These are phyloP conservation scores for Bolboschoenoplectus hybrid DNA, from an alignment of 202 grass and related monocot species.

Conservation along the genomic window DNA sequence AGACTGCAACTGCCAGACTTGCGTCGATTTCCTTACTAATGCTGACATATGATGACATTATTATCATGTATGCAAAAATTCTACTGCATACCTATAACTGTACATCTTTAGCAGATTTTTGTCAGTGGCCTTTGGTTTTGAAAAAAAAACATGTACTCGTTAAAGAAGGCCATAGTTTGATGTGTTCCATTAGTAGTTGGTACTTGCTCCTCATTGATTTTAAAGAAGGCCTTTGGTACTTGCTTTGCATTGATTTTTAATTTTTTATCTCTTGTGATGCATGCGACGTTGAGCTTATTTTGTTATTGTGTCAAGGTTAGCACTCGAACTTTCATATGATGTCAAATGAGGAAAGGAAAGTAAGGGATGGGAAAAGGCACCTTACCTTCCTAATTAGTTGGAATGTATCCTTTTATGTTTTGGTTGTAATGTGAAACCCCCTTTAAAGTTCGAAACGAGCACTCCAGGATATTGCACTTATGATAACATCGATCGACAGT, in stretches of 20 bases:
- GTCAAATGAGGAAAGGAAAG: neutral
- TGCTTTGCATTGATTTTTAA: neutral
- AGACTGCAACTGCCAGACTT: conserved; percentile 46
- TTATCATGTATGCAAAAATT: conserved; percentile 10
- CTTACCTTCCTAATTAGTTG: neutral
- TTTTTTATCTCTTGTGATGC: neutral
- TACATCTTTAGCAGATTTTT: neutral
- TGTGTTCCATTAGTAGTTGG: neutral
- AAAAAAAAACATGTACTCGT: neutral
- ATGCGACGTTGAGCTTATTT: neutral
- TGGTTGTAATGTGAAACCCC: no score
- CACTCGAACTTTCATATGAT: neutral
- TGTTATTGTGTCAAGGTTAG: neutral
- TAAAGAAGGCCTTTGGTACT: neutral
- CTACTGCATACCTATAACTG: neutral
- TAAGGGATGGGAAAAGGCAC: neutral
- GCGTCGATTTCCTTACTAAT: conserved; percentile 37
- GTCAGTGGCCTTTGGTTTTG: neutral
- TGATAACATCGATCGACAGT: no score
- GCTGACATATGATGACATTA: conserved; percentile 20
- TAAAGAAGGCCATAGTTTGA: neutral
- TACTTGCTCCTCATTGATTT: neutral
- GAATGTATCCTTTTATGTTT: no score
- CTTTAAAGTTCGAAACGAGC: no score
- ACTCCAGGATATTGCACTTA: no score